Conservation (phyloP, 78 protist genomes). For the slime mould (Dictyostelium discoideum) region DNA sequence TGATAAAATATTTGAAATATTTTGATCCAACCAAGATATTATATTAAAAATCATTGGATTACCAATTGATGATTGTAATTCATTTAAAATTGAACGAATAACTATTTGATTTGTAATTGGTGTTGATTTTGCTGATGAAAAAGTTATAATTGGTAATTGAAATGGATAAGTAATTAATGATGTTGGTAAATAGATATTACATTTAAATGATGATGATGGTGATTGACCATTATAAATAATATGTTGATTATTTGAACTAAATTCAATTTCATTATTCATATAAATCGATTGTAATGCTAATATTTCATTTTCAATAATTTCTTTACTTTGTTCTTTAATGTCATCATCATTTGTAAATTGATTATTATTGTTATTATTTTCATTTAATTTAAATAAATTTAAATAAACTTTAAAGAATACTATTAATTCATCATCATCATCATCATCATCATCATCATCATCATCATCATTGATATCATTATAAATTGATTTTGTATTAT, state of each 20-base stretch:
- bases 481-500: background rate
- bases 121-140: background rate
- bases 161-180: background rate
- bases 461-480: background rate
- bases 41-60: constrained; percentile 49
- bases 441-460: background rate
- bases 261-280: background rate
- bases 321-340: background rate
- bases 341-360: background rate
- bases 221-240: background rate
- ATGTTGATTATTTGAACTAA: background rate
- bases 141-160: constrained; percentile 18
- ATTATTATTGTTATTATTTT: background rate
- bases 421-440: background rate
- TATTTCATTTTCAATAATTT: constrained; percentile 15
- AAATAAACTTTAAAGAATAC: background rate
- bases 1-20: background rate
- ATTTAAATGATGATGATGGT: background rate
- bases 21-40: background rate
- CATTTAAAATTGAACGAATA: background rate
- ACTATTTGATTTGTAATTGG: background rate
- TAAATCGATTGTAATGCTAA: constrained; percentile 67
- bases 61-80: constrained; percentile 10
- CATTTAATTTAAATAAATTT: background rate
- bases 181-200: background rate